A percentile compares a stretch with the other conserved stretches of the same genome.
These are phyloP conservation scores for Mycocentrospora acerina DNA, from an alignment of 2,329 filamentous ascomycete genomes.

Conservation along the genomic window DNA sequence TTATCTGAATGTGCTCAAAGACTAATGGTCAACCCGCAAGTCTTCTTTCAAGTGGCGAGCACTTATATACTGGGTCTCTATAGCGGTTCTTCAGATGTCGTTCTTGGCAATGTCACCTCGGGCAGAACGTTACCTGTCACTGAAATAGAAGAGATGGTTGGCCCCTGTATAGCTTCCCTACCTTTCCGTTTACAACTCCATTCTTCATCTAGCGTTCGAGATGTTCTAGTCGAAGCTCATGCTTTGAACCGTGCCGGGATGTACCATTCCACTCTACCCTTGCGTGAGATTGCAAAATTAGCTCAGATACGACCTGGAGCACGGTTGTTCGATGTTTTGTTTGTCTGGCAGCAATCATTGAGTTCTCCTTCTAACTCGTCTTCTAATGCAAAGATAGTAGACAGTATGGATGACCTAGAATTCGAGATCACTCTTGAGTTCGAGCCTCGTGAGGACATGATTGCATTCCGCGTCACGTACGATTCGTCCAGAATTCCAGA, in stretches of 20 bases:
- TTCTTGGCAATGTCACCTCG: constrained; percentile 79
- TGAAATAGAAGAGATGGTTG: constrained; percentile 71
- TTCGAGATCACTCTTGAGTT: constrained; percentile 76
- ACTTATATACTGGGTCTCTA: constrained; percentile 67
- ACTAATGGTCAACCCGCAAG: constrained; percentile 61
- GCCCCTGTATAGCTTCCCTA: constrained; percentile 76
- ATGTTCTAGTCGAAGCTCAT: constrained; percentile 67
- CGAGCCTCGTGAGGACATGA: constrained; percentile 58
- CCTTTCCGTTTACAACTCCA: constrained; percentile 68
- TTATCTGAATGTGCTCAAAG: constrained; percentile 25
- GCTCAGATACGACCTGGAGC: constrained; percentile 58
- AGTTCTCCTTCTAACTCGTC: constrained; percentile 26
- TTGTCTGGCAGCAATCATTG: constrained; percentile 82
- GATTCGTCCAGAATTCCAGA: constrained; percentile 56
- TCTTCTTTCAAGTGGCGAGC: constrained; percentile 74
- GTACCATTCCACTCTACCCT: constrained; percentile 62
- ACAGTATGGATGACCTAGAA: constrained; percentile 71
- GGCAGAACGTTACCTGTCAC: constrained; percentile 73
- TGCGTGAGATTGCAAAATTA: constrained; percentile 68
- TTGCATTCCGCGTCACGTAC: constrained; percentile 58
- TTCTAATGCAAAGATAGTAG: constrained; percentile 55
- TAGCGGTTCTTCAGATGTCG: constrained; percentile 64
- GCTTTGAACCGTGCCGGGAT: constrained; percentile 66
- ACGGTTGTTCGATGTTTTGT: constrained; percentile 72
- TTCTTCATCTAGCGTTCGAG: constrained; percentile 53